phyloP scores from a whole-genome alignment of 495 filamentous ascomycete genomes.

The Penicillium lagena region DNA sequence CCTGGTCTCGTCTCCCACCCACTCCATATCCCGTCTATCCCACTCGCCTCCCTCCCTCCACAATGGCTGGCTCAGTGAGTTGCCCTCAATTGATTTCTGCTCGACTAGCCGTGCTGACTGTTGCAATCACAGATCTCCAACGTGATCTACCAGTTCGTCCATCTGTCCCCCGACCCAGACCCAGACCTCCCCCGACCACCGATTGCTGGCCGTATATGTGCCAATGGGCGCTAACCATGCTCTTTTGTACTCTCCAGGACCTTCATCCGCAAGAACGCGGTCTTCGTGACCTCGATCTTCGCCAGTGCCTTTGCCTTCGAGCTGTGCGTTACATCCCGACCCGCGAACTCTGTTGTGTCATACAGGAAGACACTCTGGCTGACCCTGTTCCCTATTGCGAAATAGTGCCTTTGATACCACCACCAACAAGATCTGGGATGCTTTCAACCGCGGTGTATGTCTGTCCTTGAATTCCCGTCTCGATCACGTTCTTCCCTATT shows the following conservation, averaged over 20 bases:
- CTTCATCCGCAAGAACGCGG: slow-evolving; percentile 76
- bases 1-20: slow-evolving; percentile 6
- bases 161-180: slow-evolving; percentile 13
- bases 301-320: slow-evolving; percentile 83
- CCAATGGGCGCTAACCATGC: slow-evolving; percentile 14
- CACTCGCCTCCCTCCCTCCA: slow-evolving; percentile 19
- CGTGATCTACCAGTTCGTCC: slow-evolving; percentile 77
- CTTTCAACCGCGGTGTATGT: slow-evolving; percentile 82
- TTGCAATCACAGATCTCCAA: slow-evolving; percentile 43
- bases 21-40: slow-evolving; percentile 3
- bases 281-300: slow-evolving; percentile 84
- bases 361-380: slow-evolving; percentile 2
- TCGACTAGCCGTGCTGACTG: slow-evolving; percentile 20
- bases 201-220: slow-evolving; percentile 5
- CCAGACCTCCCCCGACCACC: too few species aligned
- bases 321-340: slow-evolving; percentile 57
- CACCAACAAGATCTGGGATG: slow-evolving; percentile 83
- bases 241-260: slow-evolving; percentile 45
- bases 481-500: too few species aligned
- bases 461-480: background rate
- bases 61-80: slow-evolving; percentile 50
- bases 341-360: background rate
- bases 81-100: background rate
- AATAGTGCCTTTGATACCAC: slow-evolving; percentile 68
- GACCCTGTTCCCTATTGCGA: slow-evolving; percentile 5